Conservation (phyloP, 2,329 filamentous ascomycete species). For the Alternaria ventricosa region DNA sequence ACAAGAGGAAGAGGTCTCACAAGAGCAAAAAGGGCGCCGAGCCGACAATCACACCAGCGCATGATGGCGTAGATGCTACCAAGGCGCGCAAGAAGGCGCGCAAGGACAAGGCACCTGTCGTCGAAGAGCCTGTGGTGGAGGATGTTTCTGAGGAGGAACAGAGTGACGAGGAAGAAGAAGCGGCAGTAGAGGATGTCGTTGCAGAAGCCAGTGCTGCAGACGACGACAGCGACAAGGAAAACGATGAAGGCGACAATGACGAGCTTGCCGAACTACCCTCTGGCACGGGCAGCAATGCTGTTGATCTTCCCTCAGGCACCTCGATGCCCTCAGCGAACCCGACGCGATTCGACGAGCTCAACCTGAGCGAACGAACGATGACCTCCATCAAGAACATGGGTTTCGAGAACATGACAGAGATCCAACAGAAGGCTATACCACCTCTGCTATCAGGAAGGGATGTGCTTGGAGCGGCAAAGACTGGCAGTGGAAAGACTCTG, state of each 20-base stretch:
- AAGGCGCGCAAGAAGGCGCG: constrained; percentile 46
- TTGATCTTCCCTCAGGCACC: constrained; percentile 61
- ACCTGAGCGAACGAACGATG: constrained; percentile 86
- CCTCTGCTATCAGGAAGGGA: constrained; percentile 85
- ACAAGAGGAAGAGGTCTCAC: constrained; percentile 59
- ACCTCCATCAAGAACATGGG: constrained; percentile 90
- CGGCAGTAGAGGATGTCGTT: constrained; percentile 43
- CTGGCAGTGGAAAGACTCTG: constrained; percentile 92
- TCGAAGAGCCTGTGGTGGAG: constrained; percentile 26
- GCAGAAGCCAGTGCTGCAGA: constrained; percentile 34
- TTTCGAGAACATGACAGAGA: constrained; percentile 94
- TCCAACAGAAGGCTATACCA: constrained; percentile 86
- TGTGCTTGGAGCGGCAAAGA: constrained; percentile 94
- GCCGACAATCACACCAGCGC: constrained; percentile 20
- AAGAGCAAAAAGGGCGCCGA: constrained; percentile 45
- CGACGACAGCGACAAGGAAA: constrained; percentile 35
- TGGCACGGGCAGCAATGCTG: constrained; percentile 26
- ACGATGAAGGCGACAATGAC: constrained; percentile 31
- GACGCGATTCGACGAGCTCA: constrained; percentile 78
- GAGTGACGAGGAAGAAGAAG: constrained; percentile 42
- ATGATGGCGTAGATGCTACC: constrained; percentile 35
- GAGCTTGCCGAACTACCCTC: constrained; percentile 7
- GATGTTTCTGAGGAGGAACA: constrained; percentile 39
- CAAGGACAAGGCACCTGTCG: constrained; percentile 46
- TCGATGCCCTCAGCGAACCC: constrained; percentile 68